A percentile compares a stretch with the other conserved stretches of the same genome.
phyloP scores from a whole-genome alignment of 106 monocot genomes.

The Allium fistulosum region DNA sequence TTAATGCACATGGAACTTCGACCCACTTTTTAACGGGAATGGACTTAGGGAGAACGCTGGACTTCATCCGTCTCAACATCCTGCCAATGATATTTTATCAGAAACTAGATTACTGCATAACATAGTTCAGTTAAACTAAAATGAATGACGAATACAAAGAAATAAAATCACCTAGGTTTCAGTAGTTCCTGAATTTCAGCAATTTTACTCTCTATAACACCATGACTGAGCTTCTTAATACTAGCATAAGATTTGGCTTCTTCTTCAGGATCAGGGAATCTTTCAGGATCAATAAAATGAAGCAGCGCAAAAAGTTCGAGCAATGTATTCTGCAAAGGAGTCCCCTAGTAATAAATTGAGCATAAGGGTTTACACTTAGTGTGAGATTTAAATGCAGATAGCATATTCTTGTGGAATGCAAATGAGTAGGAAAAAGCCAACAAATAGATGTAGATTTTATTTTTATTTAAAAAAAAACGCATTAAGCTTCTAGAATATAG shows the following conservation, averaged over 20 bases:
- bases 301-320: slow-evolving; percentile 48
- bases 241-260: slow-evolving; percentile 26
- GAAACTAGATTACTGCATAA: background rate
- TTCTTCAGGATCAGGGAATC: slow-evolving; percentile 40
- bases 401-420: background rate
- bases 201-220: slow-evolving; percentile 16
- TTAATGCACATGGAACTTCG: slow-evolving; percentile 49
- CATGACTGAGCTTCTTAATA: background rate
- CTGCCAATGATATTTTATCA: slow-evolving; percentile 7
- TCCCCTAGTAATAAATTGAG: slow-evolving; percentile 24
- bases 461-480: no score
- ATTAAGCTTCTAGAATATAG: background rate
- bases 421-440: no score
- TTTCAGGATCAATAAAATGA: slow-evolving; percentile 44
- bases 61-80: slow-evolving; percentile 53
- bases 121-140: background rate
- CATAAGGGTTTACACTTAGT: background rate
- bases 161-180: slow-evolving; percentile 22
- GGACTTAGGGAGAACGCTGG: slow-evolving; percentile 25
- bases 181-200: slow-evolving; percentile 42
- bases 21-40: slow-evolving; percentile 50
- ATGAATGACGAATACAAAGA: background rate
- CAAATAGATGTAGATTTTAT: no score
- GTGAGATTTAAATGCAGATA: background rate
- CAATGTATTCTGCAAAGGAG: slow-evolving; percentile 46